Evolutionary conservation across 257 asterid species (phyloP).

Genomic region (Salvia rosmarinus): DNA sequence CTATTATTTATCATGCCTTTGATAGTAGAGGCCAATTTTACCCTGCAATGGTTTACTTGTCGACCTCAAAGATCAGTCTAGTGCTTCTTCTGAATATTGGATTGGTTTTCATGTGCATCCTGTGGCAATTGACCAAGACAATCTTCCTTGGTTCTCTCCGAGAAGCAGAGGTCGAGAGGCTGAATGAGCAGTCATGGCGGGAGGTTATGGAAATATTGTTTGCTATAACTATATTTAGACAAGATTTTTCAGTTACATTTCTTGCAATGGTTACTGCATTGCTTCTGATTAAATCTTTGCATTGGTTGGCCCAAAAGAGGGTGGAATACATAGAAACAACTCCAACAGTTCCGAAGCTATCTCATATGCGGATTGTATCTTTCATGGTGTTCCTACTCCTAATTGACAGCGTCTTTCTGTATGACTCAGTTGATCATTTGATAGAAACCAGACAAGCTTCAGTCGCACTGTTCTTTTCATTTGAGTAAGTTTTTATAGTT

Average conservation of each 20-base stretch:
- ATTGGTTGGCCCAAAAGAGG: constrained; percentile 98
- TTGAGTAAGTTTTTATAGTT: constrained; percentile 65
- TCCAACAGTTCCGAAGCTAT: constrained; percentile 65
- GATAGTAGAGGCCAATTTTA: constrained; percentile 83
- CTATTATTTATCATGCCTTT: constrained; percentile 76
- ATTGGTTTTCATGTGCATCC: constrained; percentile 72
- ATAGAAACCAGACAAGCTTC: constrained; percentile 82
- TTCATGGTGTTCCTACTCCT: constrained; percentile 84
- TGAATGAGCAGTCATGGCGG: constrained; percentile 92
- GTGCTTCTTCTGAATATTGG: constrained; percentile 86
- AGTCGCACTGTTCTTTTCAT: constrained; percentile 79
- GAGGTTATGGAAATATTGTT: constrained; percentile 95
- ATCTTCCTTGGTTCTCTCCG: constrained; percentile 87
- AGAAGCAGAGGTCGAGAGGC: constrained; percentile 95
- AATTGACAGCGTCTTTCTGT: constrained; percentile 67
- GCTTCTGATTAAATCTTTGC: constrained; percentile 81
- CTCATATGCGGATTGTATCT: constrained; percentile 79
- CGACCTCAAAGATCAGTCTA: constrained; percentile 85
- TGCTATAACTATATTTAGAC: constrained; percentile 89
- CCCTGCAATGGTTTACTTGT: constrained; percentile 87
- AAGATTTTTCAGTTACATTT: constrained; percentile 79
- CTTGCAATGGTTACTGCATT: constrained; percentile 85
- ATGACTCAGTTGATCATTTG: constrained; percentile 58
- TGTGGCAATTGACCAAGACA: constrained; percentile 88
- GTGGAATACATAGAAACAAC: constrained; percentile 93